These are phyloP conservation scores for Cladophialophora immunda DNA, from an alignment of 2,329 filamentous ascomycete genomes.

Conservation along the genomic window DNA sequence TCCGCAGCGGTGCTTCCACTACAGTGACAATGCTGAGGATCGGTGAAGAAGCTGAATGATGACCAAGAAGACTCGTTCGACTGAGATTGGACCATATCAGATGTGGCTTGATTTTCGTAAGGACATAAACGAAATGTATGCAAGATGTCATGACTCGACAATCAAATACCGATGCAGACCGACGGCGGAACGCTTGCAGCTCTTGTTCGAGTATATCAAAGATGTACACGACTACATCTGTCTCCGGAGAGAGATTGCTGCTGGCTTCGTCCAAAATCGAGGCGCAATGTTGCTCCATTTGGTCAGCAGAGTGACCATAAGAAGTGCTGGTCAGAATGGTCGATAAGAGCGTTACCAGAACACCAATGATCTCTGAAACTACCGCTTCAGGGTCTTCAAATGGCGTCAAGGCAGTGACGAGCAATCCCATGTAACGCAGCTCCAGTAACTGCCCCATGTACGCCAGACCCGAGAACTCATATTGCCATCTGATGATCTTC, in stretches of 20 bases:
- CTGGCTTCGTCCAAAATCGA: slow-evolving; percentile 60
- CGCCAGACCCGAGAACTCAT: slow-evolving; percentile 79
- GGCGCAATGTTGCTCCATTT: slow-evolving; percentile 48
- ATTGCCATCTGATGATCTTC: slow-evolving; percentile 76
- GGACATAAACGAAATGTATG: slow-evolving; percentile 78
- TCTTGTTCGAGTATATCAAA: slow-evolving; percentile 84
- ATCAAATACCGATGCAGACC: slow-evolving; percentile 70
- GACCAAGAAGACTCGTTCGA: slow-evolving; percentile 79
- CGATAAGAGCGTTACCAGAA: slow-evolving; percentile 76
- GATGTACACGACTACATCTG: slow-evolving; percentile 80
- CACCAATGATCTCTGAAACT: slow-evolving; percentile 74
- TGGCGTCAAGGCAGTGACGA: slow-evolving; percentile 57
- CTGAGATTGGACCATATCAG: slow-evolving; percentile 90
- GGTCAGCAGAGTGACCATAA: slow-evolving; percentile 40
- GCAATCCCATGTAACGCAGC: slow-evolving; percentile 55
- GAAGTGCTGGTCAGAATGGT: slow-evolving; percentile 39
- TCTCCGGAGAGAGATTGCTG: slow-evolving; percentile 55
- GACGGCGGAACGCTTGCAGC: slow-evolving; percentile 59
- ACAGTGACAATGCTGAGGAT: slow-evolving; percentile 81
- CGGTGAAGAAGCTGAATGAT: slow-evolving; percentile 77
- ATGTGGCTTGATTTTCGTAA: slow-evolving; percentile 77
- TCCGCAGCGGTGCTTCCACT: slow-evolving; percentile 78
- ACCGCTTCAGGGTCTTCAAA: slow-evolving; percentile 66
- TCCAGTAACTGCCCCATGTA: slow-evolving; percentile 76
- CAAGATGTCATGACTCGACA: slow-evolving; percentile 76